phyloP scores from a whole-genome alignment of 768 basidiomycete species.

The Phaeotremella fagi region DNA sequence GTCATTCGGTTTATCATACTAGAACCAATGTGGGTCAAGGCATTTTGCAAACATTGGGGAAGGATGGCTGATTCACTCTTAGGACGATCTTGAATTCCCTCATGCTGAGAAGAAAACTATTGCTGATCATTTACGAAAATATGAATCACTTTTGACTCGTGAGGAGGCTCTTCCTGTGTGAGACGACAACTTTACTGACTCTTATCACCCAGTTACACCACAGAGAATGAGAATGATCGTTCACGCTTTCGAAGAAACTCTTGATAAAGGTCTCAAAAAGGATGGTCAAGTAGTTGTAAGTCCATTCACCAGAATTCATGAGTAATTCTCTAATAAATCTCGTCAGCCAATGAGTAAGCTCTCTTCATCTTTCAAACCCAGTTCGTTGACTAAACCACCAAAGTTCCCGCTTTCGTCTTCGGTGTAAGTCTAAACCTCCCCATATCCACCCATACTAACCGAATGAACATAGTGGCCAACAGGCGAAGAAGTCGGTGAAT shows the following conservation, averaged over 20 bases:
- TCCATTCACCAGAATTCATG: slow-evolving; percentile 21
- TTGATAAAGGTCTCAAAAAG: slow-evolving; percentile 80
- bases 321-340: neutral
- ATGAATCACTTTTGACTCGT: slow-evolving; percentile 69
- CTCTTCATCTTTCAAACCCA: neutral
- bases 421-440: slow-evolving; percentile 50
- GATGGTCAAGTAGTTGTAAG: slow-evolving; percentile 80
- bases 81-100: slow-evolving; percentile 64
- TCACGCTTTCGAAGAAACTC: slow-evolving; percentile 86
- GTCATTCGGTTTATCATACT: slow-evolving; percentile 78
- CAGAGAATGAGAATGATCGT: slow-evolving; percentile 68
- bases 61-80: neutral
- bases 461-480: slow-evolving; percentile 64
- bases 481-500: slow-evolving; percentile 82
- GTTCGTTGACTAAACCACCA: slow-evolving; percentile 3
- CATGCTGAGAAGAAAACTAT: slow-evolving; percentile 94
- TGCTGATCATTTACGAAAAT: slow-evolving; percentile 88
- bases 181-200: too few species aligned
- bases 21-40: slow-evolving; percentile 67
- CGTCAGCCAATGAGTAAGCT: slow-evolving; percentile 43
- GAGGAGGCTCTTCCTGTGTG: too few species aligned
- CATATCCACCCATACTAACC: neutral
- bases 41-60: too few species aligned
- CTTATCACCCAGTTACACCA: slow-evolving; percentile 30
- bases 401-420: slow-evolving; percentile 94